Base-by-base conservation (phyloP, 1,284 basidiomycete genomes). In the Wallemia mellicola region DNA sequence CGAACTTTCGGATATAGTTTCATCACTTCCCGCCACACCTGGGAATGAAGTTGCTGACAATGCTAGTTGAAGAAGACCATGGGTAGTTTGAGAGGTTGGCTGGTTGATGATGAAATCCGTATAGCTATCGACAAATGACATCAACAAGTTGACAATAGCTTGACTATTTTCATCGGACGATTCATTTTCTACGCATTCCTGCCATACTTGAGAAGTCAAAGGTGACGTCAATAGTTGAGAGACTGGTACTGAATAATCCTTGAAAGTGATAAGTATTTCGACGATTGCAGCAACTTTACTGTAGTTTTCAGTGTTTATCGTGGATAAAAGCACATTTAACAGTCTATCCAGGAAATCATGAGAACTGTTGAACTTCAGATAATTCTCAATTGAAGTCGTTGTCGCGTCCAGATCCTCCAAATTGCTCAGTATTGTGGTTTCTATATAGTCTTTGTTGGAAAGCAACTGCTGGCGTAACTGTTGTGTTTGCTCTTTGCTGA, bases 1-100 rank as follows among this genome's bases (percentile, higher is more conserved):
- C 1, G 82, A 83, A 73, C 84, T 77, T 72, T 88, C 85, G 65
- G 82, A 86, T 65, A 84, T 79, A 59, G 84, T 81, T 66, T 89
- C 86, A 59, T 88, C 85, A 0, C 78, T 75, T 1, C 82, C 81
- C 64, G 80, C 84, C 63, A 77, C 78, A 0, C 84, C 85, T 0
- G 79, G 77, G 28, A 85, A 75, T 0, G 78, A 80, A 0, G 83
- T 86, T 63, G 83, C 81, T 7, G 78, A 75, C n/a, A 91, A 70
- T 26, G 87, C 68, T 5, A 83, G 70, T 1, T 76, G 74, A 2
- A 92, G 71, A 66, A 83, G 86, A 1, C 73, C 75, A 65, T 87
- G 85, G 0, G 81, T 69, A 32, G 77, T 56, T 76, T 74, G 58
- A 75, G 77, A 19, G 69, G 74, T 63, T 72, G 89, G 75, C 63